Conservation (phyloP, 139 green algal genomes). For the Auxenochlorella protothecoides region DNA sequence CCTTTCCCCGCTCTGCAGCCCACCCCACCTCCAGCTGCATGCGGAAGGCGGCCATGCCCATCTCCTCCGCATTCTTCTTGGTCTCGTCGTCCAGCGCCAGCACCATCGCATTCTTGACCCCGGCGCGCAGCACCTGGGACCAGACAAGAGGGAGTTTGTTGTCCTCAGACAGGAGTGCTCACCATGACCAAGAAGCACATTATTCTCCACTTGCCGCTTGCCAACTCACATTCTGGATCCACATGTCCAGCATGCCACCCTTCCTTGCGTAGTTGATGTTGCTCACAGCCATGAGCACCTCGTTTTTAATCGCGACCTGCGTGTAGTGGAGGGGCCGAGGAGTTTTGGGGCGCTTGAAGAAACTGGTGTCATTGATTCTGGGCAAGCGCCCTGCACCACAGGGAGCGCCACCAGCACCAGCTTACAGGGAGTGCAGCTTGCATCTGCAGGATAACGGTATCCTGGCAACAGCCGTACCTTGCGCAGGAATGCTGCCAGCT, state of each 20-base stretch:
- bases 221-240: constrained; percentile 33
- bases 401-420: not conserved
- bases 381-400: not conserved
- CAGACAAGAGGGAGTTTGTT: no score
- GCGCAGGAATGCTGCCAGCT: constrained; percentile 29
- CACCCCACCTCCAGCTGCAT: constrained; percentile 24
- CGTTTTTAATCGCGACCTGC: constrained; percentile 39
- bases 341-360: not conserved
- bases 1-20: not conserved
- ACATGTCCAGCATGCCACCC: constrained; percentile 53
- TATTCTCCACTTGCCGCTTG: not conserved
- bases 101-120: constrained; percentile 62
- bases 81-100: constrained; percentile 60
- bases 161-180: no score
- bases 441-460: no score
- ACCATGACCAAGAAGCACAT: no score
- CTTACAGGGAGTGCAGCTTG: not conserved
- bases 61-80: constrained; percentile 24
- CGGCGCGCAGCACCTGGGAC: constrained; percentile 20
- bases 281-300: constrained; percentile 42
- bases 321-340: no score
- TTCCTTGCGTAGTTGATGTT: constrained; percentile 37
- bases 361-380: not conserved
- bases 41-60: constrained; percentile 22
- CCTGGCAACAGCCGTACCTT: constrained; percentile 10